Evolutionary conservation across 2,329 filamentous ascomycete genomes (phyloP), one percentile per base, ranked within the genome.

Genomic region (Paecilomyces niveus): DNA sequence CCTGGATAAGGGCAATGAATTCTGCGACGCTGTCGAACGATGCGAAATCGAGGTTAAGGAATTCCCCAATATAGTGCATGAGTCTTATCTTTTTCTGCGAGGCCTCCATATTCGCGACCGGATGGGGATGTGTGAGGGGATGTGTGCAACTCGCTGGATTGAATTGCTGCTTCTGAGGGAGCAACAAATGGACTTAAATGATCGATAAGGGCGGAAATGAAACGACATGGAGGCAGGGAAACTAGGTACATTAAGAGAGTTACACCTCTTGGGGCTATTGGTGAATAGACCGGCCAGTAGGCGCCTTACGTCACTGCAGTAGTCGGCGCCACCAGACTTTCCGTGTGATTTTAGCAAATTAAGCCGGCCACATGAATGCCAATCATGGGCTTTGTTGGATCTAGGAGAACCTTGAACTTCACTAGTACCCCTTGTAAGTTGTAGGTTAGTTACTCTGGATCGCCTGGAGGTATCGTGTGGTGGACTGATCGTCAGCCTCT

Each of bases 21-120:
- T 69, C 68, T 53, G 63, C 59, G 21, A 69, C 62, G 54, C 57
- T 62, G 51, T 67, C 62, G 57, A 64, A 66, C 54, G 66, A 63
- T 21, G 59, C 39, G 5, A 63, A 62, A 58, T 69, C 68, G 31
- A 70, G 61, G 35, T 70, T 66, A 18, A 70, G 58, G 45, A 69
- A 65, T 56, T 70, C 68, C 52, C 65, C 61, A 32, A 70, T 63
- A 35, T 68, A 65, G 57, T 69, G 68, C 51, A 70, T 64, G 54
- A 67, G 61, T 10, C 67, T 67, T 39, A 65, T 62, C 54, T 65
- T 68, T 15, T 63, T 66, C 53, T 69, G 65, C 59, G 65, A 66
- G 53, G 54, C 54, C 18, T 67, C 63, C 67, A 69, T 68, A 8
- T 32, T 58, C 54, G 53, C 54, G n/a, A 45, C n/a, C 39, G 39